Evolutionary conservation across 116 monocot species (phyloP).

Genomic region (Posidonia oceanica): DNA sequence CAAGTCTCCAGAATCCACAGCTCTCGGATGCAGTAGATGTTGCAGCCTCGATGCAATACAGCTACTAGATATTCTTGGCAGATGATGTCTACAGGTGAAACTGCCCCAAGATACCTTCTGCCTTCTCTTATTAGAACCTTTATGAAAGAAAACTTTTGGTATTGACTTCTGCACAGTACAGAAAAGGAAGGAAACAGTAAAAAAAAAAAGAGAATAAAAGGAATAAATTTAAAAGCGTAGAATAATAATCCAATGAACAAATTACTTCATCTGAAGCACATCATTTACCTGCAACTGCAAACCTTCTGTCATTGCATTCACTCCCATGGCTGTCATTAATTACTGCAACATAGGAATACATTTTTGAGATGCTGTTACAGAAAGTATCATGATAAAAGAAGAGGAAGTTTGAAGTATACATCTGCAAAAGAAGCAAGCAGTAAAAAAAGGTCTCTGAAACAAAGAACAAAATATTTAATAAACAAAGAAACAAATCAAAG

Average conservation of each 20-base stretch:
- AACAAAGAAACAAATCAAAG: too few species aligned
- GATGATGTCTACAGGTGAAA: not conserved
- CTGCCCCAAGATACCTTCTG: not conserved
- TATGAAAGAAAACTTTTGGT: not conserved
- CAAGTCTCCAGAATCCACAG: constrained; percentile 23
- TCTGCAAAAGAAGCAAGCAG: too few species aligned
- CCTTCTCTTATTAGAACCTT: not conserved
- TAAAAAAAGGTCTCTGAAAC: too few species aligned
- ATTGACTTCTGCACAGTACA: constrained; percentile 1
- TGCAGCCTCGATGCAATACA: not conserved
- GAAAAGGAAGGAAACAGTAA: not conserved
- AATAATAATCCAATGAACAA: too few species aligned
- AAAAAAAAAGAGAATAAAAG: not conserved
- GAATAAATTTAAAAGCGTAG: not conserved
- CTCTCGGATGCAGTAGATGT: constrained; percentile 10
- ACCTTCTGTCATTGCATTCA: not conserved
- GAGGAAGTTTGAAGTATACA: too few species aligned
- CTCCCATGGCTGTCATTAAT: not conserved
- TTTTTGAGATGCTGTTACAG: too few species aligned
- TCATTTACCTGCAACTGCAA: constrained; percentile 6
- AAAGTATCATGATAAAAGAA: too few species aligned
- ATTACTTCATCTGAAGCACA: too few species aligned
- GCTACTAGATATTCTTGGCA: not conserved
- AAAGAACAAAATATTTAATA: too few species aligned
- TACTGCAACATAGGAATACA: not conserved